Evolutionary conservation across 2,329 filamentous ascomycete genomes (phyloP).

Genomic region (Didymella pomorum): DNA sequence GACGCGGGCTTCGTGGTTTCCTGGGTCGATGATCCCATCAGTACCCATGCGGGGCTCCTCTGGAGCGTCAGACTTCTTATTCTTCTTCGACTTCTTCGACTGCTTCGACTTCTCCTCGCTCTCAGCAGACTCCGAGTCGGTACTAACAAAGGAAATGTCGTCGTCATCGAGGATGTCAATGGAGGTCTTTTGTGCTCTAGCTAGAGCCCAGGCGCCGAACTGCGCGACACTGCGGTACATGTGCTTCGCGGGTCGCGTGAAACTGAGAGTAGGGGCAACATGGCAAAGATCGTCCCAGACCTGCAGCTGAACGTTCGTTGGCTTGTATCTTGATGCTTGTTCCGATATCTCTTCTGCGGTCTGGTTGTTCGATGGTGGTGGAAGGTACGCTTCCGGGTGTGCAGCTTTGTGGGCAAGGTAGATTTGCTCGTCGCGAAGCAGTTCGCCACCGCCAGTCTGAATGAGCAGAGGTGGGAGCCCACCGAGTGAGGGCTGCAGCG

Average conservation of each 20-base stretch:
- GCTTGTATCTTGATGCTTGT: slow-evolving; percentile 73
- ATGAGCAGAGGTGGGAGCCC: slow-evolving; percentile 89
- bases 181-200: slow-evolving; percentile 77
- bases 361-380: slow-evolving; percentile 53
- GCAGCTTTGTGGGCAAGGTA: slow-evolving; percentile 95
- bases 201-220: slow-evolving; percentile 90
- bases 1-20: slow-evolving; percentile 53
- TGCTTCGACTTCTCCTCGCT: slow-evolving; percentile 32
- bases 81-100: slow-evolving; percentile 33
- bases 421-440: slow-evolving; percentile 92
- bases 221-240: slow-evolving; percentile 95
- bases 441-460: slow-evolving; percentile 85
- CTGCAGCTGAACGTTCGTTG: slow-evolving; percentile 91
- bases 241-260: slow-evolving; percentile 92
- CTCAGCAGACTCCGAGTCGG: slow-evolving; percentile 52
- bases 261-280: slow-evolving; percentile 90
- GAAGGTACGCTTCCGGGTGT: slow-evolving; percentile 78
- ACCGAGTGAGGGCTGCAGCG: slow-evolving; percentile 86
- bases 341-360: slow-evolving; percentile 67
- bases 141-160: slow-evolving; percentile 75
- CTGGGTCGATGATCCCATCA: slow-evolving; percentile 27
- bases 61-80: slow-evolving; percentile 35
- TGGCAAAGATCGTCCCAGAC: slow-evolving; percentile 97
- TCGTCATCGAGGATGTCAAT: slow-evolving; percentile 87
- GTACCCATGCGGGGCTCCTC: slow-evolving; percentile 29